A percentile compares a stretch with the other conserved stretches of the same genome.
Evolutionary conservation across 1,284 basidiomycete genomes (phyloP).

Genomic region (Apiotrichum siamense): DNA sequence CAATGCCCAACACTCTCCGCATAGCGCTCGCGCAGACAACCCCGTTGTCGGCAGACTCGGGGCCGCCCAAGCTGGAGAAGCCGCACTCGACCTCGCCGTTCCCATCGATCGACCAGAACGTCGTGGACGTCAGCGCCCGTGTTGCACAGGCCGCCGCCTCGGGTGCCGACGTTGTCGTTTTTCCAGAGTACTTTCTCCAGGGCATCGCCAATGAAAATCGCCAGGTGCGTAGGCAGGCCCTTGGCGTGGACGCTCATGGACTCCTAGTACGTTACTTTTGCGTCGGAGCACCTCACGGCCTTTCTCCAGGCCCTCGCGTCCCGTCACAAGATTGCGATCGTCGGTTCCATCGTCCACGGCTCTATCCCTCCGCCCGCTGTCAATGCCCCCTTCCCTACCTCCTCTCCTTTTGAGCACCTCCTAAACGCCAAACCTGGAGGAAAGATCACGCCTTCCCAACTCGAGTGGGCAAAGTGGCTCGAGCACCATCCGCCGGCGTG

Average conservation of each 20-base stretch:
- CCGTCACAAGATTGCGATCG: slow-evolving; percentile 27
- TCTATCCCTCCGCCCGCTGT: neutral
- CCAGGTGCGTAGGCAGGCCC: slow-evolving; percentile 37
- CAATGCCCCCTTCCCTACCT: slow-evolving; percentile 13
- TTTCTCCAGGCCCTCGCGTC: slow-evolving; percentile 28
- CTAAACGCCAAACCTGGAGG: slow-evolving; percentile 11
- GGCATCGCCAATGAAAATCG: slow-evolving; percentile 37
- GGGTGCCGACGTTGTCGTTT: slow-evolving; percentile 39
- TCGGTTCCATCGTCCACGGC: slow-evolving; percentile 40
- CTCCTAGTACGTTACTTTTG: slow-evolving; percentile 37
- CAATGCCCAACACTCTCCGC: slow-evolving; percentile 10
- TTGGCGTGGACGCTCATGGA: neutral
- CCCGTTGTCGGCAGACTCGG: slow-evolving; percentile 14
- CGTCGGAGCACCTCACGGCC: slow-evolving; percentile 25
- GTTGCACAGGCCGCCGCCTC: slow-evolving; percentile 23
- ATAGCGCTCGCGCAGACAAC: slow-evolving; percentile 43
- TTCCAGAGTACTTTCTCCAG: slow-evolving; percentile 48
- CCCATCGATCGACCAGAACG: slow-evolving; percentile 29
- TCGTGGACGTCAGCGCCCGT: slow-evolving; percentile 8
- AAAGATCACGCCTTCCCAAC: slow-evolving; percentile 4
- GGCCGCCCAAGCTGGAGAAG: slow-evolving; percentile 11
- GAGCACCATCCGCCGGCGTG: slow-evolving; percentile 13
- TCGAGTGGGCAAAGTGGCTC: slow-evolving; percentile 31
- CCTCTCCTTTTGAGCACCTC: slow-evolving; percentile 32
- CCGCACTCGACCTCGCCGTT: slow-evolving; percentile 22